phyloP scores from a whole-genome alignment of 1,284 basidiomycete genomes.

The Apiotrichum sp. region DNA sequence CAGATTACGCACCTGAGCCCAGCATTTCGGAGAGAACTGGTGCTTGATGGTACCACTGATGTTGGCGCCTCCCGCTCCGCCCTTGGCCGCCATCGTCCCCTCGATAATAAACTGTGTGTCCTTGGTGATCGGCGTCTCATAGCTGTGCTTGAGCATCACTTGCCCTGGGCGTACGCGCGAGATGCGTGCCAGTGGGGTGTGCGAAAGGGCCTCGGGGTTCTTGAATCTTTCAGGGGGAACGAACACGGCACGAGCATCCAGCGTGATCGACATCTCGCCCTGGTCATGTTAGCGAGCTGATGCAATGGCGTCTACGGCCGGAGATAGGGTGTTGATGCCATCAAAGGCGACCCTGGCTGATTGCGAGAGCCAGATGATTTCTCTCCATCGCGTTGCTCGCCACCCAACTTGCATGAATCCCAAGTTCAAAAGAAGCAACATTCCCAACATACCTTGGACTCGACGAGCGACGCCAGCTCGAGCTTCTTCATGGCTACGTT shows the following conservation, averaged over 20 bases:
- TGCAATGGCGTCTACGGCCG: no score
- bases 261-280: constrained; percentile 35
- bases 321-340: no score
- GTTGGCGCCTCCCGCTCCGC: constrained; percentile 49
- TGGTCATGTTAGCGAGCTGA: not conserved
- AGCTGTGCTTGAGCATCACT: constrained; percentile 45
- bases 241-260: constrained; percentile 45
- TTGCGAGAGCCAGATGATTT: no score
- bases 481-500: constrained; percentile 44
- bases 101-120: constrained; percentile 37
- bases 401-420: no score
- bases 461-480: constrained; percentile 51
- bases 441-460: constrained; percentile 40
- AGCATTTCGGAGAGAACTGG: constrained; percentile 49
- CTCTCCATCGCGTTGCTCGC: no score
- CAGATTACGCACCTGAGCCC: constrained; percentile 34
- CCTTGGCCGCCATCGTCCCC: constrained; percentile 46
- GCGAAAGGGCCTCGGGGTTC: constrained; percentile 27
- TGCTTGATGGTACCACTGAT: constrained; percentile 50
- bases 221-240: constrained; percentile 30
- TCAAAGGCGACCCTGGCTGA: no score
- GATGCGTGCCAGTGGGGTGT: constrained; percentile 32
- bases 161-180: constrained; percentile 32
- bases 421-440: no score
- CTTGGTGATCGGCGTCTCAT: constrained; percentile 38